phyloP scores from a whole-genome alignment of 441 rosid genomes.

The Adansonia rubrostipa region DNA sequence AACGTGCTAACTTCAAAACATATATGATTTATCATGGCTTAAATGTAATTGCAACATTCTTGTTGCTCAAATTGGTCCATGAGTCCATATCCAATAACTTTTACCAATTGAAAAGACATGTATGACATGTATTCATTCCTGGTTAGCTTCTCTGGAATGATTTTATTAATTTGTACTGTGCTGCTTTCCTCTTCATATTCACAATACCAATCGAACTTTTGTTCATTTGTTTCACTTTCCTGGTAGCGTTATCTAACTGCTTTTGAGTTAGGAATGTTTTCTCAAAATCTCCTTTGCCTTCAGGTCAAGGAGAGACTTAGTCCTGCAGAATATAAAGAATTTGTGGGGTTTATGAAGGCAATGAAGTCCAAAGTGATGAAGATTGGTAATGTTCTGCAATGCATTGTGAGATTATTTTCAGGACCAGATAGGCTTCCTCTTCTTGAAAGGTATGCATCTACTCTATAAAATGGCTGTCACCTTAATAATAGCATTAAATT shows the following conservation, averaged over 20 bases:
- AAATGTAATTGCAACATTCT: neutral
- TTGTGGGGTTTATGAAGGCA: slow-evolving; percentile 85
- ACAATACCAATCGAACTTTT: neutral
- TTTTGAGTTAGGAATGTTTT: slow-evolving; percentile 2
- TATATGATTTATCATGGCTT: neutral
- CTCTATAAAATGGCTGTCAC: neutral
- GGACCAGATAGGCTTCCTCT: slow-evolving; percentile 74
- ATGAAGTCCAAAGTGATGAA: slow-evolving; percentile 79
- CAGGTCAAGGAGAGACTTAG: slow-evolving; percentile 87
- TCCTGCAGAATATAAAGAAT: slow-evolving; percentile 75
- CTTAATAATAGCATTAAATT: neutral
- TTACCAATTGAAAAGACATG: neutral
- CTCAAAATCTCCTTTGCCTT: slow-evolving; percentile 22
- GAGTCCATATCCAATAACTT: neutral
- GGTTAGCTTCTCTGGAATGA: neutral
- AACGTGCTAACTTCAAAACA: neutral
- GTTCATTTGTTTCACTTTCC: neutral
- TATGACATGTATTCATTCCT: neutral
- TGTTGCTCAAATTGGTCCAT: neutral
- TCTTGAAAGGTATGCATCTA: slow-evolving; percentile 60
- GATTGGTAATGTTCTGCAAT: slow-evolving; percentile 58
- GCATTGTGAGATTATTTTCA: slow-evolving; percentile 69
- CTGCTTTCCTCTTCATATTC: slow-evolving; percentile 12
- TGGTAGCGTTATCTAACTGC: neutral
- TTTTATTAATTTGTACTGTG: neutral